phyloP scores from a whole-genome alignment of 192 early-diverging fungal species.

The Gaertneriomyces sp. region DNA sequence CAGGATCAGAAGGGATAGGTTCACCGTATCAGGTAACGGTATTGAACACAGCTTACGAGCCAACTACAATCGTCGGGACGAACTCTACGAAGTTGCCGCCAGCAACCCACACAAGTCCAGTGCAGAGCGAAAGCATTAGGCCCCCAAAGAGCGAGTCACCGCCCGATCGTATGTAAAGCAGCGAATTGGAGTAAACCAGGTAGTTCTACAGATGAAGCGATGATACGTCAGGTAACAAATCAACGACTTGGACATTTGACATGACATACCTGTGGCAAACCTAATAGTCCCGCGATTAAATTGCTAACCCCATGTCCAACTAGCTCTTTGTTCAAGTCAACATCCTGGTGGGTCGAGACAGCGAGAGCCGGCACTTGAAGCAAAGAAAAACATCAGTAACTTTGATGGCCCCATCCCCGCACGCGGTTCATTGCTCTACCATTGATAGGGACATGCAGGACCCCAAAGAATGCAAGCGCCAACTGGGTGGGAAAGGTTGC shows the following conservation, averaged over 20 bases:
- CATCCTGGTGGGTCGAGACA: constrained; percentile 82
- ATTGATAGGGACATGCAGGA: constrained; percentile 97
- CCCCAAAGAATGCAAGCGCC: constrained; percentile 90
- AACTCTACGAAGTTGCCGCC: constrained; percentile 85
- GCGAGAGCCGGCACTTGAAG: constrained; percentile 75
- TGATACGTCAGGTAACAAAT: background rate
- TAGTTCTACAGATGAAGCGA: constrained; percentile 57
- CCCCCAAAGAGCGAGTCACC: constrained; percentile 85
- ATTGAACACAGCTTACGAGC: constrained; percentile 39
- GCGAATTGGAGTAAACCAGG: constrained; percentile 86
- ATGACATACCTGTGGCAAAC: constrained; percentile 59
- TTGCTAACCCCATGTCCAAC: constrained; percentile 92
- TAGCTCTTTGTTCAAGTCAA: constrained; percentile 91
- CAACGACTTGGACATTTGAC: background rate
- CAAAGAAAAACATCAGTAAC: background rate
- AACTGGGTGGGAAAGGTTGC: constrained; percentile 83
- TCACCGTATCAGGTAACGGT: background rate
- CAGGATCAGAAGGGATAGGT: constrained; percentile 62
- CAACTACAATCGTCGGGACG: constrained; percentile 93
- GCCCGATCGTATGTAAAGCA: constrained; percentile 90
- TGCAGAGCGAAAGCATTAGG: constrained; percentile 71
- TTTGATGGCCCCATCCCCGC: background rate
- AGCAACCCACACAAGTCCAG: constrained; percentile 70
- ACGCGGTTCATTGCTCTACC: background rate
- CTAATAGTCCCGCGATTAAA: constrained; percentile 70